Conservation (phyloP, 2,329 filamentous ascomycete genomes). For the Orbilia quercus region DNA sequence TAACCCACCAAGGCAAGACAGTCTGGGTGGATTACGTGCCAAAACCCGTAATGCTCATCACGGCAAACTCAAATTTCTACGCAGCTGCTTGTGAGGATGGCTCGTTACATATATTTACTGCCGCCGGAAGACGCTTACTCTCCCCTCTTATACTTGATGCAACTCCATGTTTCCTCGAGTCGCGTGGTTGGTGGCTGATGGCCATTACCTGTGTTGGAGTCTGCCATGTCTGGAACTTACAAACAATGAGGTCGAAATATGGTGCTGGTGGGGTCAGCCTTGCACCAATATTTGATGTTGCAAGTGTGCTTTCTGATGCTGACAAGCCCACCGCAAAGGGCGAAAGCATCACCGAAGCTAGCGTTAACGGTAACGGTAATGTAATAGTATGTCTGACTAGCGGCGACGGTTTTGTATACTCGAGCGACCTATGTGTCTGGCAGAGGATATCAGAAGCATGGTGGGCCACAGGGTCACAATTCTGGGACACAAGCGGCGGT, state of each 20-base stretch:
- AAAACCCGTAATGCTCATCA: conserved; percentile 84
- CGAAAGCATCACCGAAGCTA: conserved; percentile 88
- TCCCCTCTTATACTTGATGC: conserved; percentile 89
- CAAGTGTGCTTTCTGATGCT: conserved; percentile 78
- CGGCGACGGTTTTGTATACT: conserved; percentile 93
- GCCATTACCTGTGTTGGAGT: conserved; percentile 88
- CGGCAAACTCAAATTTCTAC: conserved; percentile 91
- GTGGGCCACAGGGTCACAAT: conserved; percentile 98
- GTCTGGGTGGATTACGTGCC: conserved; percentile 96
- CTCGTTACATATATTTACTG: conserved; percentile 88
- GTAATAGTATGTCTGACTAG: conserved; percentile 92
- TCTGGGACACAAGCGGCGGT: conserved; percentile 93
- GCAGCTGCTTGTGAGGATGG: conserved; percentile 93
- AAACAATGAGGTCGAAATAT: conserved; percentile 82
- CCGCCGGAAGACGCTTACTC: conserved; percentile 84
- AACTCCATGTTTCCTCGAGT: conserved; percentile 93
- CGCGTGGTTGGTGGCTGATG: conserved; percentile 86
- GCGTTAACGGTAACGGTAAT: conserved; percentile 86
- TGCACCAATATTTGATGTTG: conserved; percentile 87
- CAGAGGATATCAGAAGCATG: conserved; percentile 95
- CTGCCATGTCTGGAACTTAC: conserved; percentile 93
- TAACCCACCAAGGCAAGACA: conserved; percentile 80
- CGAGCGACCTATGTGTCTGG: conserved; percentile 86
- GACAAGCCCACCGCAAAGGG: conserved; percentile 71
- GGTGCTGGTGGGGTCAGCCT: conserved; percentile 68